Conservation (phyloP, 371 early-diverging fungal genomes). For the Cokeromyces recurvatus region DNA sequence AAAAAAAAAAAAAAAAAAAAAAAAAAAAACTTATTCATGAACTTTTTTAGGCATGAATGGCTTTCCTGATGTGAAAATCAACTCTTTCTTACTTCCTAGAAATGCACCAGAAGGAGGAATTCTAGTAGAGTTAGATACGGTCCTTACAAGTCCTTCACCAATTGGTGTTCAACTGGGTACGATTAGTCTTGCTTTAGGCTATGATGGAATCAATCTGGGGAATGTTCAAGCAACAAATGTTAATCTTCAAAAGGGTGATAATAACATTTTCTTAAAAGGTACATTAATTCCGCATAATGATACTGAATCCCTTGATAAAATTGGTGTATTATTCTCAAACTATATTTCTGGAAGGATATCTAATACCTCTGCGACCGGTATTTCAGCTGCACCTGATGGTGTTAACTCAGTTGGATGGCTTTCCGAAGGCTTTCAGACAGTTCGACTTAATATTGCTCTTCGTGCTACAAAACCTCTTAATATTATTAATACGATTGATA, state of each 20-base stretch:
- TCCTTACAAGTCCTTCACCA: conserved; percentile 55
- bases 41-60: conserved; percentile 46
- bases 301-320: conserved; percentile 36
- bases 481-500: conserved; percentile 47
- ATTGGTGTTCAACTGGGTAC: conserved; percentile 58
- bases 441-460: conserved; percentile 48
- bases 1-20: too few relatives aligned
- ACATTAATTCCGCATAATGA: conserved; percentile 44
- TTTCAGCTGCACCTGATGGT: conserved; percentile 59
- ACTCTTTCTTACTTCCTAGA: conserved; percentile 50
- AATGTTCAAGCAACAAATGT: conserved; percentile 43
- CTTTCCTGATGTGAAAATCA: conserved; percentile 51
- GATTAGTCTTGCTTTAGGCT: conserved; percentile 49
- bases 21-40: neutral
- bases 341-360: conserved; percentile 50
- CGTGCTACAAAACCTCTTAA: conserved; percentile 37
- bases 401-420: conserved; percentile 53
- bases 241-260: conserved; percentile 38
- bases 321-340: conserved; percentile 49
- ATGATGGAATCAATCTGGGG: conserved; percentile 48
- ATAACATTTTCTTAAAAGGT: conserved; percentile 52
- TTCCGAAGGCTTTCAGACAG: conserved; percentile 49
- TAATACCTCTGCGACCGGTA: conserved; percentile 49
- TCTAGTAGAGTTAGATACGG: conserved; percentile 47
- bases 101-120: conserved; percentile 57